Conservation (phyloP, 2,329 filamentous ascomycete species). For the Trichoderma koningiopsis region DNA sequence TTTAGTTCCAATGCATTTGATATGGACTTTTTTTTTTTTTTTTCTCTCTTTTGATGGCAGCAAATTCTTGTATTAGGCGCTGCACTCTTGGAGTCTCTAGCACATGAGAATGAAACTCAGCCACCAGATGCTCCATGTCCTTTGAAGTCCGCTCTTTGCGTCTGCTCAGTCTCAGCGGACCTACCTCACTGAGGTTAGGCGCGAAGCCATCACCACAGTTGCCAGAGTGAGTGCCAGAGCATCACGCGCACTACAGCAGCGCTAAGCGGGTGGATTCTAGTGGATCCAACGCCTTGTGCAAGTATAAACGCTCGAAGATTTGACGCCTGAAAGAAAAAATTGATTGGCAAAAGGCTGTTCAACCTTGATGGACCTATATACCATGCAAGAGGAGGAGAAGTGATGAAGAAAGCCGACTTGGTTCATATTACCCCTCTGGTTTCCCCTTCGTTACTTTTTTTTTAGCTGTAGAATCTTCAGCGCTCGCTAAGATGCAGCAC, state of each 20-base stretch:
- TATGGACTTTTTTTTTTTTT: not conserved
- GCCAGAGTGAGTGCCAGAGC: constrained; percentile 14
- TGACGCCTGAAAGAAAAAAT: not conserved
- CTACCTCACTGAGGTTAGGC: constrained; percentile 23
- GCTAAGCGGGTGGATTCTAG: constrained; percentile 18
- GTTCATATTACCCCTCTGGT: not conserved
- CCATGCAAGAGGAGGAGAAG: not conserved
- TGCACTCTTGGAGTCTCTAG: not conserved
- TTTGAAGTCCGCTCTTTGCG: not conserved
- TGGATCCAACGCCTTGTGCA: constrained; percentile 18
- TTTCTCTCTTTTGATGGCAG: not conserved
- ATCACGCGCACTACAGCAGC: constrained; percentile 24
- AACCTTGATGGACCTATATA: not conserved
- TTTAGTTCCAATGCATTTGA: not conserved
- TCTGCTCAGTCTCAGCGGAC: constrained; percentile 13
- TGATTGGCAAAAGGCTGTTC: not conserved
- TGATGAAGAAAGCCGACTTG: not conserved
- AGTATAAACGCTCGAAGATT: not conserved
- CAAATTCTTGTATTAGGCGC: not conserved
- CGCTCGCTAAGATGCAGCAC: not conserved
- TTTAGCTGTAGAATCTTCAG: constrained; percentile 15
- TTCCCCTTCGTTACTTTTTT: no score
- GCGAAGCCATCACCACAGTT: constrained; percentile 6
- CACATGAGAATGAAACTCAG: no score
- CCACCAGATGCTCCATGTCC: not conserved